Evolutionary conservation across 2,329 filamentous ascomycete species (phyloP).

Genomic region (Aspergillus fischeri): DNA sequence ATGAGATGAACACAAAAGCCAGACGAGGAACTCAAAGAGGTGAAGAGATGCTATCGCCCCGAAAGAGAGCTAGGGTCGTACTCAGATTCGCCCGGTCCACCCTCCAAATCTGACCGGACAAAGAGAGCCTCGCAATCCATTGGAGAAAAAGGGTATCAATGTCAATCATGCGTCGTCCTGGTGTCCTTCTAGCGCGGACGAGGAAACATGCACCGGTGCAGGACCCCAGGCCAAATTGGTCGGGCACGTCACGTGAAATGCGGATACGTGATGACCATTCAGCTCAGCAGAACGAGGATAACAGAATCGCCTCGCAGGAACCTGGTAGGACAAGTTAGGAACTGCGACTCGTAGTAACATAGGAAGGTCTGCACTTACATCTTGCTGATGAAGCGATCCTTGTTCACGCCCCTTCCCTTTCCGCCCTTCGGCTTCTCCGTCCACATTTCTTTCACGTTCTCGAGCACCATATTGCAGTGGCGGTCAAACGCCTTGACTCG

Average conservation of each 20-base stretch:
- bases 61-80: constrained; percentile 4
- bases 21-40: constrained; percentile 1
- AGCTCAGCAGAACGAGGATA: constrained; percentile 80
- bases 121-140: background rate
- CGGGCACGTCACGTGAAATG: constrained; percentile 4
- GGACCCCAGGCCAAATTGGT: background rate
- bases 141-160: constrained; percentile 25
- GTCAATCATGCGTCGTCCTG: constrained; percentile 19
- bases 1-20: constrained; percentile 3
- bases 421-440: constrained; percentile 84
- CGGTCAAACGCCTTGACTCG: constrained; percentile 98
- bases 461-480: constrained; percentile 98
- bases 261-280: constrained; percentile 25
- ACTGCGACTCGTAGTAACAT: background rate
- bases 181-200: constrained; percentile 7
- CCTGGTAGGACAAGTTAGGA: constrained; percentile 42
- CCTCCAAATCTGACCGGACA: background rate
- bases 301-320: constrained; percentile 85
- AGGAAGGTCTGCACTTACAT: constrained; percentile 58
- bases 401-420: constrained; percentile 94
- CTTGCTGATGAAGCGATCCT: constrained; percentile 97
- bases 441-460: constrained; percentile 99
- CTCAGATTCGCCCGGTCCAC: background rate
- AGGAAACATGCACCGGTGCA: background rate
- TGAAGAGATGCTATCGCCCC: constrained; percentile 6